These are phyloP conservation scores for Chionographis japonica DNA, from an alignment of 106 monocot species.

Conservation along the genomic window DNA sequence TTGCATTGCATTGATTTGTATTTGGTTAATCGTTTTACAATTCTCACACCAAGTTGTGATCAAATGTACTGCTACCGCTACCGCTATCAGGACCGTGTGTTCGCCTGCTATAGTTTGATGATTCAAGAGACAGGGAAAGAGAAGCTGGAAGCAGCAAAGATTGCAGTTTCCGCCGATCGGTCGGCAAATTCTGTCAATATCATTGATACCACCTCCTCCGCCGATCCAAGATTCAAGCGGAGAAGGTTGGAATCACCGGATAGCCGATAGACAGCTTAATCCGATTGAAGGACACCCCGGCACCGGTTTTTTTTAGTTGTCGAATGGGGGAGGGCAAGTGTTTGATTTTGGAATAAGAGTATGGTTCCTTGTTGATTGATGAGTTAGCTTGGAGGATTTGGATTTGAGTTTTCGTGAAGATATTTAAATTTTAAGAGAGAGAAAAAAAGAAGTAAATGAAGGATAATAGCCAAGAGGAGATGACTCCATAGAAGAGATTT, in stretches of 20 bases:
- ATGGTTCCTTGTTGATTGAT: neutral
- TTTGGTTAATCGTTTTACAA: no score
- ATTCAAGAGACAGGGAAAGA: conserved; percentile 31
- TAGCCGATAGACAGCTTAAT: neutral
- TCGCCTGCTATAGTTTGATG: conserved; percentile 59
- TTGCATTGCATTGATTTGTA: neutral
- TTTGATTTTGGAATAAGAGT: neutral
- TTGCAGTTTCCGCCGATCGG: conserved; percentile 13
- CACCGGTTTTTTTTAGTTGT: neutral
- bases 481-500: neutral
- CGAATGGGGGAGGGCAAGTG: neutral
- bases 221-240: conserved; percentile 21
- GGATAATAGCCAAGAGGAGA: neutral
- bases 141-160: conserved; percentile 12
- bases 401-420: neutral
- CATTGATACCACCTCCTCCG: conserved; percentile 5
- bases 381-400: neutral
- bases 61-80: neutral
- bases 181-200: conserved; percentile 13
- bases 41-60: no score
- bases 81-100: conserved; percentile 45
- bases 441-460: neutral
- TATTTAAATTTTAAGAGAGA: neutral
- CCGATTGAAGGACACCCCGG: neutral
- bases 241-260: conserved; percentile 19